Conservation (phyloP, 2,329 filamentous ascomycete genomes). For the Neophaeococcomyces mojaviensis region DNA sequence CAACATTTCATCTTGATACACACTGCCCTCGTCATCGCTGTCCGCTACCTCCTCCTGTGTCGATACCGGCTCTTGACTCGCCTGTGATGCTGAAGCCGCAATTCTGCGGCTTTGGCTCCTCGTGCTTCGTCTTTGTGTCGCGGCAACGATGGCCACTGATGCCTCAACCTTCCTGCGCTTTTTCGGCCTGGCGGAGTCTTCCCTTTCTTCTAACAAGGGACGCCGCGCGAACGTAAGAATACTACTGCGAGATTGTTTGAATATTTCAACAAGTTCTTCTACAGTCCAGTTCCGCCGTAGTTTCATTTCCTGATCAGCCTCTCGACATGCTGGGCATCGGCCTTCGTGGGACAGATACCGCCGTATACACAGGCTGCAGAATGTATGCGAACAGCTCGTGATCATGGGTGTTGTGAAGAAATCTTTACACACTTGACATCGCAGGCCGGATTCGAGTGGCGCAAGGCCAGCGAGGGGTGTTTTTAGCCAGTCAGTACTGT, state of each 20-base stretch:
- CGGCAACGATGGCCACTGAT: constrained; percentile 4
- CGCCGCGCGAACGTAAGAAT: constrained; percentile 57
- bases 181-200: constrained; percentile 26
- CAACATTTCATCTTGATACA: constrained; percentile 15
- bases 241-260: constrained; percentile 55
- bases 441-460: constrained; percentile 69
- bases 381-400: constrained; percentile 89
- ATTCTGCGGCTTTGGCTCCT: constrained; percentile 42
- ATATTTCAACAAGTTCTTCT: constrained; percentile 75
- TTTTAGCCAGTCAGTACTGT: constrained; percentile 42
- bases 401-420: constrained; percentile 93
- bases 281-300: constrained; percentile 77
- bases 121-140: constrained; percentile 43
- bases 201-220: constrained; percentile 48
- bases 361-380: constrained; percentile 93
- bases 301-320: constrained; percentile 72
- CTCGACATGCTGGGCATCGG: constrained; percentile 78
- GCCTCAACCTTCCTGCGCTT: constrained; percentile 22
- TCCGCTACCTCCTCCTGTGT: constrained; percentile 32
- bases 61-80: constrained; percentile 23
- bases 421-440: constrained; percentile 97
- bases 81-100: constrained; percentile 32
- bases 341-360: constrained; percentile 74
- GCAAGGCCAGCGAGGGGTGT: constrained; percentile 38
- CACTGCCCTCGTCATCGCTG: constrained; percentile 32